Base-by-base conservation (phyloP, 495 filamentous ascomycete species). In the Penicillium parvum region DNA sequence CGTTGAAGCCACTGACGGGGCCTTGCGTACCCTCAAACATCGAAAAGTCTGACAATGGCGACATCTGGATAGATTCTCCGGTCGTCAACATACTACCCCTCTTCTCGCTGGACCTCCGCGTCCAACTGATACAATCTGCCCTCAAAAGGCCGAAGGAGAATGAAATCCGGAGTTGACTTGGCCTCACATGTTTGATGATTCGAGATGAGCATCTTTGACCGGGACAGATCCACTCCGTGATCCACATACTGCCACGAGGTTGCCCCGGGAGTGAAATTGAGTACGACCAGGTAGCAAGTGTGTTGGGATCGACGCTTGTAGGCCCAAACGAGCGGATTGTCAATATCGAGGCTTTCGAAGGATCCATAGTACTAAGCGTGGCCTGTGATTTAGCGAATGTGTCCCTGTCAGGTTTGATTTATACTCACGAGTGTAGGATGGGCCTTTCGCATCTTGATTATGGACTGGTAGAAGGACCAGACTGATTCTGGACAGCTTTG, bases 381-480 rank as follows among this genome's bases (percentile, higher is more conserved):
- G 14, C 35, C 25, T 8, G 27, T 14, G 9, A 7, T 5, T 12
- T 39, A 26, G 36, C 23, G 22, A 39, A 12, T 16, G 7, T 14
- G 36, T 15, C 11, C 10, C 20, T n/a, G 12, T 17, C 27, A 12
- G 22, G 23, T n/a, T 17, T 25, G 15, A 14, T 12, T 19, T 7
- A n/a, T 25, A 9, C 7, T 12, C 27, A 14, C 34, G 6, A 37
- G 17, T 7, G 21, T 26, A 37, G 21, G n/a, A 22, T 26, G n/a
- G 21, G 9, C 20, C 26, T 69, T 65, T 9, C 72, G 55, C 18
- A 74, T 40, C 30, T 43, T 33, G 7, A 75, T 51, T 46, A 73
- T 49, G 5, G 40, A 41, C 36, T 53, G 57, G 50, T 66, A 76
- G 43, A 66, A 71, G 5, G 41, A 17, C 29, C 71, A 61, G 3